Percentiles rank a stretch among this genome's conserved stretches.
Conservation (phyloP, 2,329 filamentous ascomycete species). For the Venturia pyrina region DNA sequence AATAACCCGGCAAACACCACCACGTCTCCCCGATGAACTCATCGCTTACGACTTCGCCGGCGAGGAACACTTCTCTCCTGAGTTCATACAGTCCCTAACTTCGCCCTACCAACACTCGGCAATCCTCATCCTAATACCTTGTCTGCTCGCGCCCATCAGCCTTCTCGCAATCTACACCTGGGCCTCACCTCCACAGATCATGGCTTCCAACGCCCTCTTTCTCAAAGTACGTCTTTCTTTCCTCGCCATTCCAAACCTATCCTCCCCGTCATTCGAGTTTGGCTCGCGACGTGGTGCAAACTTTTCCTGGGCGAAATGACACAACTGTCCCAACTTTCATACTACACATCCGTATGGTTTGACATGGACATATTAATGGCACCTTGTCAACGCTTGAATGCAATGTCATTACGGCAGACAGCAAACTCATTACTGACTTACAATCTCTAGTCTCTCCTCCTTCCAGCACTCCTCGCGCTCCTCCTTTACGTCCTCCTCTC, state of each 20-base stretch:
- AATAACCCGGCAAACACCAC: not conserved
- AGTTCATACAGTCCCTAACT: not conserved
- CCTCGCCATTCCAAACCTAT: not conserved
- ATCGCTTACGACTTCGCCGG: not conserved
- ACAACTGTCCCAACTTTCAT: not conserved
- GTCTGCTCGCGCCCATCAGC: not conserved
- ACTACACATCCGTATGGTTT: not conserved
- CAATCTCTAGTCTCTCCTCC: conserved; percentile 28
- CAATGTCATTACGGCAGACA: not conserved
- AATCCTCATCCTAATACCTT: not conserved
- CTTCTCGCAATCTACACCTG: not conserved
- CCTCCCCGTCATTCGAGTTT: not conserved
- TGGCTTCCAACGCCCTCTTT: conserved; percentile 16
- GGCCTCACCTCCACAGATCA: not conserved
- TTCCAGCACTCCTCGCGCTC: conserved; percentile 35
- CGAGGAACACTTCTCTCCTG: conserved; percentile 3
- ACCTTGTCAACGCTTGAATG: not conserved
- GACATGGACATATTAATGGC: not conserved
- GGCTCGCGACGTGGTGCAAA: not conserved
- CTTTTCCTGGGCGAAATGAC: not conserved
- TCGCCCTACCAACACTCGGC: not conserved
- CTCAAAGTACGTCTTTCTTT: conserved; percentile 16
- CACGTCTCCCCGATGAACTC: not conserved
- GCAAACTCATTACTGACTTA: not conserved
- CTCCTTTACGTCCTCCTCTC: conserved; percentile 33